Percentiles rank a stretch among this genome's conserved stretches.
These are phyloP conservation scores for Ganoderma multipileum DNA, from an alignment of 1,284 basidiomycete genomes.

Conservation along the genomic window DNA sequence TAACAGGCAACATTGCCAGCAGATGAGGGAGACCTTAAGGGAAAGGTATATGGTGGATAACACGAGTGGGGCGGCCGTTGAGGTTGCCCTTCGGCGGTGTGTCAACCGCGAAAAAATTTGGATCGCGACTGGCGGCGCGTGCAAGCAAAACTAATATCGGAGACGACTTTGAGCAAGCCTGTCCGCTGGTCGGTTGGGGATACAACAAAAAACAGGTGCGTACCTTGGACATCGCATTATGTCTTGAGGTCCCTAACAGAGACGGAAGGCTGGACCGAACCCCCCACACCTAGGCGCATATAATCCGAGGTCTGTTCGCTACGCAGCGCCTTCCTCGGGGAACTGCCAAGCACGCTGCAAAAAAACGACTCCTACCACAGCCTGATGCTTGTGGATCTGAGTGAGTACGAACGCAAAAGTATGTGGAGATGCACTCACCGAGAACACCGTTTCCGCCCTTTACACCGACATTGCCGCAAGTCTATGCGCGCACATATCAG, in stretches of 20 bases:
- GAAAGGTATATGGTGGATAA: not conserved
- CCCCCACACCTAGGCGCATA: too few relatives aligned
- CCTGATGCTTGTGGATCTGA: too few relatives aligned
- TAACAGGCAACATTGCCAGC: not conserved
- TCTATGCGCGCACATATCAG: not conserved
- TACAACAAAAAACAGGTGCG: not conserved
- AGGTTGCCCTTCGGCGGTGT: not conserved
- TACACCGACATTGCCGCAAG: not conserved
- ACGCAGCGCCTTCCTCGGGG: too few relatives aligned
- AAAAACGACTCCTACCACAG: too few relatives aligned
- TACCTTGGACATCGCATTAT: not conserved
- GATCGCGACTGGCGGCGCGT: not conserved
- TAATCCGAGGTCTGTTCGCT: too few relatives aligned
- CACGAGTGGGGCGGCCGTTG: not conserved
- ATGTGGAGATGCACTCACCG: not conserved
- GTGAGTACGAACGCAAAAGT: not conserved
- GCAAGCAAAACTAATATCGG: not conserved
- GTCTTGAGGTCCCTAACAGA: not conserved
- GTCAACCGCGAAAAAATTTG: slow-evolving; percentile 1
- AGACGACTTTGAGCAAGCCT: not conserved
- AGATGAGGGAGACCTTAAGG: not conserved
- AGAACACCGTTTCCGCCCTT: not conserved
- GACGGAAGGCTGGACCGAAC: not conserved
- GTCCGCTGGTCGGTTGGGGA: not conserved
- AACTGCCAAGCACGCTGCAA: too few relatives aligned